Evolutionary conservation across 805 yeast genomes (phyloP), one percentile per base, ranked within the genome.

Genomic region (Kluyveromyces dobzhanskii): DNA sequence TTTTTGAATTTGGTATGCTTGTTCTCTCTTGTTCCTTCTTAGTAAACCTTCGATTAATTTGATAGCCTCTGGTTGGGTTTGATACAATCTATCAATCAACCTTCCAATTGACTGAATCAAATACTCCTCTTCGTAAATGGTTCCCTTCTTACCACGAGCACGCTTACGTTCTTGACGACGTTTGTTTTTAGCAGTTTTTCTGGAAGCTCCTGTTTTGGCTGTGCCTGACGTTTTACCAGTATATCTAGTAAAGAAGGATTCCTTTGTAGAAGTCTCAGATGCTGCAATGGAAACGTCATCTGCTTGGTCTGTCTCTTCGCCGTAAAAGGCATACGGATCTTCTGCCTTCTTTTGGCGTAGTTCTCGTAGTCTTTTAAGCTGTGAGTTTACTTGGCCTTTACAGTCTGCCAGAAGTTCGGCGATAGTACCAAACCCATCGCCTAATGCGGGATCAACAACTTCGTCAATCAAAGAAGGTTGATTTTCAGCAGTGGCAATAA

Each of bases 141-240:
- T 90, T 34, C 97, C 97, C 66, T 92, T 92, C 68, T 94, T 86
- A 44, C 99, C 99, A 51, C 95, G 77, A 2, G 98, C 99, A 44
- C 78, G 75, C 66, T 92, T 92, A 53, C 98, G 76, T 57, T 90
- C 98, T 62, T 90, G 97, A 48, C 98, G 76, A 59, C 95, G 84
- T 48, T 80, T 76, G 61, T 92, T 92, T 65, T 92, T 92, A 5
- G 94, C 75, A 0, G 98, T 88, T 54, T 82, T 75, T 61, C 99
- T 75, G 0, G 96, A 80, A 2, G 92, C 97, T 21, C 97, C 97
- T 0, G 98, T 92, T 56, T 84, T 83, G 3, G 97, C 97, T 3
- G 98, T 92, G 17, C 95, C 95, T 1, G 82, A 71, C 1, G 97
- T 88, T 62, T 90, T 88, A 46, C 97, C 98, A 0, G 98, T 92